A percentile compares a stretch with the other conserved stretches of the same genome.
These are phyloP conservation scores for Quercus parvula DNA, from an alignment of 306 rosid species.

Conservation along the genomic window DNA sequence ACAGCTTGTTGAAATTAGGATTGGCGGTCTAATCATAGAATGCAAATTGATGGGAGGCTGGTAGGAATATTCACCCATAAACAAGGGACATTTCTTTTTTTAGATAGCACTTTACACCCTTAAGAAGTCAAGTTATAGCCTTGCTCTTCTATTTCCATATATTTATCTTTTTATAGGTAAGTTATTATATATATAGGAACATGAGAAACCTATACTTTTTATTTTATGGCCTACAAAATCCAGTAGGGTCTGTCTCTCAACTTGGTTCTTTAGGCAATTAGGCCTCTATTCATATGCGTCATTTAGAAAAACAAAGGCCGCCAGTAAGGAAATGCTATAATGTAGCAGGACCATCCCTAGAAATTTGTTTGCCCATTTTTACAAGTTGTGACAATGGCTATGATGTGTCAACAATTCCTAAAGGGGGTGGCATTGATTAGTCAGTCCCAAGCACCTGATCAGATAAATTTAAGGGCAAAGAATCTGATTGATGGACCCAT, in stretches of 20 bases:
- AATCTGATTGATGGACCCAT: conserved; percentile 18
- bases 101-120: not conserved
- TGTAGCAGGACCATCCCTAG: conserved; percentile 28
- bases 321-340: conserved; percentile 32
- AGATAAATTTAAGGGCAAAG: conserved; percentile 27
- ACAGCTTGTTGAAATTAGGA: too few species aligned
- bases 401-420: conserved; percentile 19
- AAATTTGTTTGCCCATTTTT: conserved; percentile 29
- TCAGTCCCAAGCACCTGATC: conserved; percentile 46
- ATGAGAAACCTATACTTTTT: not conserved
- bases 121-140: conserved; percentile 14
- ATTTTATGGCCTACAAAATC: conserved; percentile 7
- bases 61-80: not conserved
- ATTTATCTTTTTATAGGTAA: not conserved
- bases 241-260: not conserved
- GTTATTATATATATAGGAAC: not conserved
- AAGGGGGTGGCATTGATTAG: conserved; percentile 33
- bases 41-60: not conserved
- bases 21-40: too few species aligned
- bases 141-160: not conserved
- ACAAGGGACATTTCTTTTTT: not conserved
- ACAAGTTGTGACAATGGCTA: conserved; percentile 14
- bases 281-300: conserved; percentile 31
- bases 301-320: conserved; percentile 15
- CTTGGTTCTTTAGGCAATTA: not conserved